Conservation (phyloP, 495 filamentous ascomycete species). For the Aspergillus coremiiformis region DNA sequence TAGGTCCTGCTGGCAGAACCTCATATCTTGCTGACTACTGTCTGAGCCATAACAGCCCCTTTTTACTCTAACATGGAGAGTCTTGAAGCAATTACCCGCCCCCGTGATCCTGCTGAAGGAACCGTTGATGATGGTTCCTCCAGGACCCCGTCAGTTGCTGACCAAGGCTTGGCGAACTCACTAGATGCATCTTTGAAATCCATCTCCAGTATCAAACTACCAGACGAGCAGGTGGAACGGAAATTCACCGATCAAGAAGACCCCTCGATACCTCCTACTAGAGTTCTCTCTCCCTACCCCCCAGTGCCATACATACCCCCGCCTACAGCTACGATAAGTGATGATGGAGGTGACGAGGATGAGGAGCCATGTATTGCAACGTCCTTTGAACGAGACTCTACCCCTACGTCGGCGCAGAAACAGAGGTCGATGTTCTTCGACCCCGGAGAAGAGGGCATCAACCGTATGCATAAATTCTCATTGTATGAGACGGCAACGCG, state of each 20-base stretch:
- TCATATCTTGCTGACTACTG: background rate
- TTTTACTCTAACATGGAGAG: constrained; percentile 26
- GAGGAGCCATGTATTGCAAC: constrained; percentile 39
- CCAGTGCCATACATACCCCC: constrained; percentile 22
- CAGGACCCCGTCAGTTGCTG: constrained; percentile 11
- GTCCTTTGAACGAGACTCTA: constrained; percentile 38
- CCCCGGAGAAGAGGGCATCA: constrained; percentile 59
- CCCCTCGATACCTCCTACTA: constrained; percentile 4
- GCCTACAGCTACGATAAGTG: constrained; percentile 17
- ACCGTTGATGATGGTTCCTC: constrained; percentile 11
- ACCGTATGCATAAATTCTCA: constrained; percentile 91
- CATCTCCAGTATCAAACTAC: constrained; percentile 9
- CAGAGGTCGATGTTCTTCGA: constrained; percentile 47
- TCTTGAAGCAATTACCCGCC: constrained; percentile 29
- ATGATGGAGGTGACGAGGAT: constrained; percentile 29
- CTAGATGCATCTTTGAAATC: constrained; percentile 10
- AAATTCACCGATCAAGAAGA: constrained; percentile 14
- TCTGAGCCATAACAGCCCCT: background rate
- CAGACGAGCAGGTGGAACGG: constrained; percentile 11
- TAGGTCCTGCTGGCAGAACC: constrained; percentile 1
- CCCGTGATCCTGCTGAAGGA: constrained; percentile 13
- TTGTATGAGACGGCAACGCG: constrained; percentile 88
- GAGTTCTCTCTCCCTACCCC: constrained; percentile 16
- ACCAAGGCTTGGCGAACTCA: constrained; percentile 8
- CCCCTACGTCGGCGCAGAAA: constrained; percentile 30